Percentiles rank a stretch among this genome's conserved stretches.
Evolutionary conservation across 768 basidiomycete genomes (phyloP).

Genomic region (Leucosporidium creatinivorum): DNA sequence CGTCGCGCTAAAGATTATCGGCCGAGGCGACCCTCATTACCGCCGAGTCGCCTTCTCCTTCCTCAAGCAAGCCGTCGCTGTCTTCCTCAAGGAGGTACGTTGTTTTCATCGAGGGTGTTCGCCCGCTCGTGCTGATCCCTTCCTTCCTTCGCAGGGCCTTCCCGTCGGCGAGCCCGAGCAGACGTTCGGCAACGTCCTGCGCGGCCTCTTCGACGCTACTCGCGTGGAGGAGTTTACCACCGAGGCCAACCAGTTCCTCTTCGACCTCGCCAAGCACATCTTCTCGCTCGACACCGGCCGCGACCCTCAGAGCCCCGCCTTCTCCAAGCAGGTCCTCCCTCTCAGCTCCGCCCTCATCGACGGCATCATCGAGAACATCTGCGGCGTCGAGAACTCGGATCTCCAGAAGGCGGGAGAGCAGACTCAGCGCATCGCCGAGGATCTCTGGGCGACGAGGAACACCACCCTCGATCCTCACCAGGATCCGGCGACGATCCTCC

Average conservation of each 20-base stretch:
- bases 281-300: slow-evolving; percentile 65
- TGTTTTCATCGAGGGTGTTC: not conserved
- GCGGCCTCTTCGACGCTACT: slow-evolving; percentile 70
- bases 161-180: slow-evolving; percentile 65
- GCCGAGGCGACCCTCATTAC: slow-evolving; percentile 46
- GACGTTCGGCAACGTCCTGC: slow-evolving; percentile 60
- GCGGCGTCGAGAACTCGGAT: slow-evolving; percentile 40
- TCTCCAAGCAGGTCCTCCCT: slow-evolving; percentile 37
- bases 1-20: slow-evolving; percentile 60
- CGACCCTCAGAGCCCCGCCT: slow-evolving; percentile 35
- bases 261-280: slow-evolving; percentile 60
- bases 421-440: slow-evolving; percentile 49
- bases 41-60: slow-evolving; percentile 44
- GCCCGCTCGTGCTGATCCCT: slow-evolving; percentile 1
- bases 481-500: slow-evolving; percentile 47
- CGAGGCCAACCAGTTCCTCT: slow-evolving; percentile 62
- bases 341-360: slow-evolving; percentile 53
- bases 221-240: slow-evolving; percentile 61
- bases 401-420: slow-evolving; percentile 28
- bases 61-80: slow-evolving; percentile 62
- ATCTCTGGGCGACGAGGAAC: slow-evolving; percentile 54
- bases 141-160: slow-evolving; percentile 51
- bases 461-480: slow-evolving; percentile 38
- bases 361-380: slow-evolving; percentile 65
- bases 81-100: slow-evolving; percentile 67